These are phyloP conservation scores for Hirsutella thompsonii DNA, from an alignment of 2,329 filamentous ascomycete species.

Conservation along the genomic window DNA sequence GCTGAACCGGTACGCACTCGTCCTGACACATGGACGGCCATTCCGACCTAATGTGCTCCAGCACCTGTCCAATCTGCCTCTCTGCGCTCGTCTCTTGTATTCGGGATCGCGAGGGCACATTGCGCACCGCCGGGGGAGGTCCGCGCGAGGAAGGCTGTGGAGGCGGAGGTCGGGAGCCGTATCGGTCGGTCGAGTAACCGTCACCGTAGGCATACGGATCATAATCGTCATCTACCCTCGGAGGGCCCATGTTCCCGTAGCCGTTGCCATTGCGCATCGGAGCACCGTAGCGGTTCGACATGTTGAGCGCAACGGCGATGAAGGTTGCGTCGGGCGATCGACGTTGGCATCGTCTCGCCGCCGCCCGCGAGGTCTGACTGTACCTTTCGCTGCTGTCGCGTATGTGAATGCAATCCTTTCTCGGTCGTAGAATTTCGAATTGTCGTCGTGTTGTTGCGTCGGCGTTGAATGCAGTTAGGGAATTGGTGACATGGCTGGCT, in stretches of 20 bases:
- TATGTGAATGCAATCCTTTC: too few relatives aligned
- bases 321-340: constrained; percentile 1
- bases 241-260: constrained; percentile 31
- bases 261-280: constrained; percentile 23
- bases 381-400: too few relatives aligned
- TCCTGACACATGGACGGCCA: constrained; percentile 88
- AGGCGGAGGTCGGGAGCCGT: constrained; percentile 22
- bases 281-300: constrained; percentile 38
- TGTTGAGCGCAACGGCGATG: constrained; percentile 14
- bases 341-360: background rate
- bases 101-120: constrained; percentile 21
- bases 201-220: constrained; percentile 30
- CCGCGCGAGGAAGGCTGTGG: constrained; percentile 17
- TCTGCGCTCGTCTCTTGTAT: constrained; percentile 36
- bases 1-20: constrained; percentile 83
- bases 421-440: too few relatives aligned
- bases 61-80: constrained; percentile 47
- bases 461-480: too few relatives aligned
- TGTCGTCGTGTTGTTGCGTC: background rate
- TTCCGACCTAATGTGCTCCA: constrained; percentile 74
- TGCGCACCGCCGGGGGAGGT: constrained; percentile 16
- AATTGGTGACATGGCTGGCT: too few relatives aligned
- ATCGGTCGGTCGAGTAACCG: constrained; percentile 29
- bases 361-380: constrained; percentile 8
- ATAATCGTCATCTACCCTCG: constrained; percentile 30